phyloP scores from a whole-genome alignment of 495 filamentous ascomycete species.

The Neurospora sp. region DNA sequence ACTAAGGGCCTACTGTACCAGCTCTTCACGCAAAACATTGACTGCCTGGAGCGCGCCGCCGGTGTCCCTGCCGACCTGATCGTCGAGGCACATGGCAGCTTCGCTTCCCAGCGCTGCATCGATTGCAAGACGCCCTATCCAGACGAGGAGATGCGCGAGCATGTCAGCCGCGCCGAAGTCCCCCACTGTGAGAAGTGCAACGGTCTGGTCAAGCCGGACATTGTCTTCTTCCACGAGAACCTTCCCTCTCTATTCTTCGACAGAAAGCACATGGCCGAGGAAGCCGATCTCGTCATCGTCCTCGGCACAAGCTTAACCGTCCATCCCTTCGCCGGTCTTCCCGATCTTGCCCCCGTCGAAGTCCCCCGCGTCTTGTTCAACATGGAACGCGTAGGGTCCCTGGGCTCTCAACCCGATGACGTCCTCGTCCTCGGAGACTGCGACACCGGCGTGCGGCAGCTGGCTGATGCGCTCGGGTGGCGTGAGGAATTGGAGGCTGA shows the following conservation, averaged over 20 bases:
- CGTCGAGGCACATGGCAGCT: constrained; percentile 91
- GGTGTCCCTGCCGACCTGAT: constrained; percentile 74
- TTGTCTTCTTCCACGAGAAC: constrained; percentile 83
- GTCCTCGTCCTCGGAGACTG: constrained; percentile 40
- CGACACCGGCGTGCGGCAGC: constrained; percentile 71
- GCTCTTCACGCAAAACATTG: constrained; percentile 96
- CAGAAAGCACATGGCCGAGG: constrained; percentile 41
- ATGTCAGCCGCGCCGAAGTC: constrained; percentile 51
- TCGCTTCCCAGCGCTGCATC: constrained; percentile 81
- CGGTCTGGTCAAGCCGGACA: constrained; percentile 90
- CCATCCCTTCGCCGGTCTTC: constrained; percentile 80
- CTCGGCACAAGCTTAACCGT: constrained; percentile 89
- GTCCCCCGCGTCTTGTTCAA: constrained; percentile 81
- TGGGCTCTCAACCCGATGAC: constrained; percentile 49
- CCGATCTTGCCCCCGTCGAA: constrained; percentile 45
- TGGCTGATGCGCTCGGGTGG: constrained; percentile 81
- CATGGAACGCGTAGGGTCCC: constrained; percentile 66
- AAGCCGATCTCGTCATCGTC: constrained; percentile 74
- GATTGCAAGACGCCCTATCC: constrained; percentile 69
- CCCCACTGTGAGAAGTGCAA: constrained; percentile 62
- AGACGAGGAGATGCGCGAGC: constrained; percentile 57
- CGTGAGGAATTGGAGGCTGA: constrained; percentile 62
- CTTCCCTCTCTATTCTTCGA: constrained; percentile 62
- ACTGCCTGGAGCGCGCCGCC: constrained; percentile 82
- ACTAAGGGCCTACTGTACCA: constrained; percentile 69